Evolutionary conservation across 257 asterid species (phyloP).

Genomic region (Anisodus tanguticus): DNA sequence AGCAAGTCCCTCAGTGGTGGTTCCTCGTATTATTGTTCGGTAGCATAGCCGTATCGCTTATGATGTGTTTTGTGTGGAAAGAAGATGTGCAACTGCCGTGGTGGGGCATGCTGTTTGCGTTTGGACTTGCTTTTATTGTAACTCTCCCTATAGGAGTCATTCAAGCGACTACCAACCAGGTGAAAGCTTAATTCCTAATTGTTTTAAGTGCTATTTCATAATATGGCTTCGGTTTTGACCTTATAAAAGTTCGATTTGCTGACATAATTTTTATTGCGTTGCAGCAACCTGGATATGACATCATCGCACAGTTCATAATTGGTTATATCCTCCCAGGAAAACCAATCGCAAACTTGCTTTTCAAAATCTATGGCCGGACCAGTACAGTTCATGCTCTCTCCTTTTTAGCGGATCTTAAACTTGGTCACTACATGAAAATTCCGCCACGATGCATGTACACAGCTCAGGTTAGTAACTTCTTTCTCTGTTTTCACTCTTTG

Average conservation of each 20-base stretch:
- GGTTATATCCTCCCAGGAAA: conserved; percentile 91
- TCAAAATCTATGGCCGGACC: conserved; percentile 93
- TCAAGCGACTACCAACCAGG: conserved; percentile 97
- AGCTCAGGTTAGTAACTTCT: conserved; percentile 65
- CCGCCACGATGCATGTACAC: conserved; percentile 89
- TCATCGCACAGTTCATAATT: conserved; percentile 86
- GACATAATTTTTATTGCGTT: background rate
- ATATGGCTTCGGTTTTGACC: background rate
- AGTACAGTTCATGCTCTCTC: conserved; percentile 89
- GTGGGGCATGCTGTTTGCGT: conserved; percentile 95
- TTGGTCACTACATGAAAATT: conserved; percentile 96
- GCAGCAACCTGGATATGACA: conserved; percentile 98
- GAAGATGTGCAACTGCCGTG: conserved; percentile 83
- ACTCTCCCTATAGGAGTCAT: conserved; percentile 94
- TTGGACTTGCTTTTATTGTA: conserved; percentile 77
- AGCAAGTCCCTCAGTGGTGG: conserved; percentile 96
- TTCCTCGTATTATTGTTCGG: conserved; percentile 63
- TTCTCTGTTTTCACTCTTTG: background rate
- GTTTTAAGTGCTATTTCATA: background rate
- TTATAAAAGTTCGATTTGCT: background rate
- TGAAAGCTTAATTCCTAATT: conserved; percentile 25
- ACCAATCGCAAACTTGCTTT: conserved; percentile 85
- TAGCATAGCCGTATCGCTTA: conserved; percentile 63
- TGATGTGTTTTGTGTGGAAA: conserved; percentile 82
- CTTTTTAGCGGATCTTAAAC: conserved; percentile 88